Conservation (phyloP, 1,284 basidiomycete species). For the Dichomitus squalens region DNA sequence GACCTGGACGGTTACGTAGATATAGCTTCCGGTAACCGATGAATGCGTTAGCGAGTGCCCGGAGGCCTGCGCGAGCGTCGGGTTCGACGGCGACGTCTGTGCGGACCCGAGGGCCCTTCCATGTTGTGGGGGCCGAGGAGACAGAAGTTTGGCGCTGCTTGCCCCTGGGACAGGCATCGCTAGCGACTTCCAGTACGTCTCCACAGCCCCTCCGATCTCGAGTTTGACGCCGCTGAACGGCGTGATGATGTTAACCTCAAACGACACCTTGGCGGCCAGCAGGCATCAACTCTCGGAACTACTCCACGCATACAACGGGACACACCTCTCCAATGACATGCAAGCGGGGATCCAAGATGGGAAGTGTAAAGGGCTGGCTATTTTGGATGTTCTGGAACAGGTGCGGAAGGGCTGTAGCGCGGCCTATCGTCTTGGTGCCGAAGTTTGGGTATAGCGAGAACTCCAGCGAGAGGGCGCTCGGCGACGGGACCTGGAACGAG, state of each 20-base stretch:
- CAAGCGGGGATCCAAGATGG: conserved; percentile 91
- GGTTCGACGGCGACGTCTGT: conserved; percentile 67
- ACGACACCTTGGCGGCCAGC: conserved; percentile 67
- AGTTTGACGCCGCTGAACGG: conserved; percentile 93
- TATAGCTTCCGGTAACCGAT: conserved; percentile 86
- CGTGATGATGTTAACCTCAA: conserved; percentile 87
- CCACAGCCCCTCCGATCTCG: conserved; percentile 93
- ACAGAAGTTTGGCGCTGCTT: conserved; percentile 25
- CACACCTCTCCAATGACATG: conserved; percentile 92
- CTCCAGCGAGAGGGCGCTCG: conserved; percentile 83
- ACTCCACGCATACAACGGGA: neutral
- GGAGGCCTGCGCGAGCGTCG: conserved; percentile 44
- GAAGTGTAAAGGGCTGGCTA: conserved; percentile 65
- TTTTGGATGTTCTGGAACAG: conserved; percentile 66
- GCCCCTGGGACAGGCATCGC: conserved; percentile 46
- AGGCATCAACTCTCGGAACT: neutral
- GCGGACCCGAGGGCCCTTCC: conserved; percentile 48
- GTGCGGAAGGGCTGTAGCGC: conserved; percentile 85
- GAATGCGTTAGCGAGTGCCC: conserved; percentile 78
- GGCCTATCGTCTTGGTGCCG: conserved; percentile 96
- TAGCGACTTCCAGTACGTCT: conserved; percentile 97
- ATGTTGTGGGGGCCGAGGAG: conserved; percentile 32
- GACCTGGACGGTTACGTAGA: conserved; percentile 88
- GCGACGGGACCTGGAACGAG: conserved; percentile 82
- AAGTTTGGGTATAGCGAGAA: conserved; percentile 98